Evolutionary conservation across 345 rosid species (phyloP).

Genomic region (Hibiscus trionum): DNA sequence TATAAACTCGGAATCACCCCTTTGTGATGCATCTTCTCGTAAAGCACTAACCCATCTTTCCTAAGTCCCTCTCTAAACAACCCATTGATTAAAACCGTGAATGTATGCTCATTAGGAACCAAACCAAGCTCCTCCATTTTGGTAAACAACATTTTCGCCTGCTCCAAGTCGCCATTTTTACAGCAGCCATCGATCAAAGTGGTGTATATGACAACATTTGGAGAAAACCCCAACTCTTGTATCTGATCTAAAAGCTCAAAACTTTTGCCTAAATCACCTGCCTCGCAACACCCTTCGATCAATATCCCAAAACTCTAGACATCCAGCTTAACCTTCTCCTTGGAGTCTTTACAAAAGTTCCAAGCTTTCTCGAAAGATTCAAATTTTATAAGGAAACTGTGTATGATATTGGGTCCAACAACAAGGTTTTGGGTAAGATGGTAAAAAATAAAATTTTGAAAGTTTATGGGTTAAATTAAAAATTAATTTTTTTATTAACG

Average conservation of each 20-base stretch:
- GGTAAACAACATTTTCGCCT: constrained; percentile 44
- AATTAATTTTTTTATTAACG: too few species aligned
- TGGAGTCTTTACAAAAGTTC: constrained; percentile 32
- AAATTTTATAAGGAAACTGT: constrained; percentile 32
- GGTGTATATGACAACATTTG: constrained; percentile 60
- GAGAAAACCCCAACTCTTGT: constrained; percentile 39
- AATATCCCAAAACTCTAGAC: constrained; percentile 63
- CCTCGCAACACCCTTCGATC: constrained; percentile 61
- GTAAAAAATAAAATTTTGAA: too few species aligned
- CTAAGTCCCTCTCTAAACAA: constrained; percentile 49
- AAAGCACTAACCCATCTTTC: constrained; percentile 51
- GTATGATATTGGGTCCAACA: constrained; percentile 31
- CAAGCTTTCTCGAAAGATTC: constrained; percentile 34
- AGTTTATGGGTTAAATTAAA: too few species aligned
- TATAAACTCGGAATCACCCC: constrained; percentile 52
- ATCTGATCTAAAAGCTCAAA: constrained; percentile 38
- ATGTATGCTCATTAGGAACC: constrained; percentile 62
- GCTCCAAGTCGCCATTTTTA: constrained; percentile 49
- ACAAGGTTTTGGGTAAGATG: constrained; percentile 20
- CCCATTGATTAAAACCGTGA: constrained; percentile 65
- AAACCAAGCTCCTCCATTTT: constrained; percentile 48
- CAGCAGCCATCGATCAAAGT: constrained; percentile 80
- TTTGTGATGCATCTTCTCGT: constrained; percentile 46
- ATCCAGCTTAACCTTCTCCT: constrained; percentile 34
- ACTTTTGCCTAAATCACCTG: constrained; percentile 41